Conservation (phyloP, 257 asterid genomes). For the Verbena officinalis region DNA sequence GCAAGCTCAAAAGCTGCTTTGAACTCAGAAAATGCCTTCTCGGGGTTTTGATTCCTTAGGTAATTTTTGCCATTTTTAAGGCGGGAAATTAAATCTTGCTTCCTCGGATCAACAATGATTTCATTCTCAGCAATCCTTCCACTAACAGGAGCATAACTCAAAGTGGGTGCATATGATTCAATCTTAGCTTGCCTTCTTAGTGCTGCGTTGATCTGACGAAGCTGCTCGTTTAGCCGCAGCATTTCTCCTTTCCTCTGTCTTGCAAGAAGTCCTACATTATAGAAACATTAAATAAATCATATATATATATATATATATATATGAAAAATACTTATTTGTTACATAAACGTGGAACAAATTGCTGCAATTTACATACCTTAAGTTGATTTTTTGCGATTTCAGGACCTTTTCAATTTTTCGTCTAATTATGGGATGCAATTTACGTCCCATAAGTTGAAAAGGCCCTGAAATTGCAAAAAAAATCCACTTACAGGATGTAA, state of each 20-base stretch:
- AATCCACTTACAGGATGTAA: no score
- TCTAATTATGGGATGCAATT: no score
- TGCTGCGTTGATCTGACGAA: constrained; percentile 92
- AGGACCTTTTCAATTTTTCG: no score
- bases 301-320: background rate
- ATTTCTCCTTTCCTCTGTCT: constrained; percentile 91
- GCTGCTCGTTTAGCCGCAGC: constrained; percentile 85
- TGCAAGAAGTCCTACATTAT: constrained; percentile 78
- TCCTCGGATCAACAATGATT: constrained; percentile 85
- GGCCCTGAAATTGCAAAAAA: no score
- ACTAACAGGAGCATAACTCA: constrained; percentile 91
- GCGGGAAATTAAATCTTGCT: constrained; percentile 67
- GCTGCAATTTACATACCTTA: no score
- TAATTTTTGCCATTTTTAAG: constrained; percentile 85
- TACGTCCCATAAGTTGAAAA: no score
- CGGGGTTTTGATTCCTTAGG: constrained; percentile 86
- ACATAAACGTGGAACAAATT: no score
- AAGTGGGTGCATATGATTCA: constrained; percentile 93
- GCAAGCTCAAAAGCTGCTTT: constrained; percentile 87
- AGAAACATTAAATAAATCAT: background rate
- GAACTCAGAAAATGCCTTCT: constrained; percentile 80
- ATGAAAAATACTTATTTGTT: no score
- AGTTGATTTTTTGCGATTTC: no score
- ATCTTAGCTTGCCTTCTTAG: constrained; percentile 95
- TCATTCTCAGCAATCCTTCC: constrained; percentile 77